Evolutionary conservation across 202 grass and related monocot species (phyloP).

Genomic region (Eragrostis tef): DNA sequence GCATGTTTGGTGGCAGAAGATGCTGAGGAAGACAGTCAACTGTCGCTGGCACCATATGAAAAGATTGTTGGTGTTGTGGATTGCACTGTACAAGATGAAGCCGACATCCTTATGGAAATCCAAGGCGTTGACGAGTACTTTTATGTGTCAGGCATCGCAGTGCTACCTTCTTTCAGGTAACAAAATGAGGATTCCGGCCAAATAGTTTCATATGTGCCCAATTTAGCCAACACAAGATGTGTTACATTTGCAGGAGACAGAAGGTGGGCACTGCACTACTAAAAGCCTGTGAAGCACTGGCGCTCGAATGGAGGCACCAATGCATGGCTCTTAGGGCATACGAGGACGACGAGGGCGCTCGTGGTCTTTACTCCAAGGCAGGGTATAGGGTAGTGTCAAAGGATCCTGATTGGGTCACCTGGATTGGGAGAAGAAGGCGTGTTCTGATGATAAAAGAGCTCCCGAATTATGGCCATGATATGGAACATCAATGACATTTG

Average conservation of each 20-base stretch:
- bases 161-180: conserved; percentile 74
- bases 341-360: conserved; percentile 68
- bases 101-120: conserved; percentile 59
- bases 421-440: conserved; percentile 66
- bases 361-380: conserved; percentile 64
- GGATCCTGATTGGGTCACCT: conserved; percentile 76
- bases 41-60: conserved; percentile 41
- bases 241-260: conserved; percentile 53
- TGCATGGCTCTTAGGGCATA: conserved; percentile 76
- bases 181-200: neutral
- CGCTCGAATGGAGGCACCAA: conserved; percentile 61
- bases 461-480: conserved; percentile 37
- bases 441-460: conserved; percentile 82
- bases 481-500: conserved; percentile 26
- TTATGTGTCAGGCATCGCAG: conserved; percentile 89
- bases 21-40: conserved; percentile 3
- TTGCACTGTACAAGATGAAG: conserved; percentile 73
- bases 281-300: conserved; percentile 71
- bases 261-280: conserved; percentile 80
- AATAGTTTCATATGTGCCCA: neutral
- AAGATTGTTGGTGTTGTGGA: conserved; percentile 75
- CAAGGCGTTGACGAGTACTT: conserved; percentile 63
- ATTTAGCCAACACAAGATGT: neutral
- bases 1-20: conserved; percentile 91
- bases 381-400: conserved; percentile 65